These are phyloP conservation scores for Rubia tinctorum DNA, from an alignment of 305 asterid genomes.

Conservation along the genomic window DNA sequence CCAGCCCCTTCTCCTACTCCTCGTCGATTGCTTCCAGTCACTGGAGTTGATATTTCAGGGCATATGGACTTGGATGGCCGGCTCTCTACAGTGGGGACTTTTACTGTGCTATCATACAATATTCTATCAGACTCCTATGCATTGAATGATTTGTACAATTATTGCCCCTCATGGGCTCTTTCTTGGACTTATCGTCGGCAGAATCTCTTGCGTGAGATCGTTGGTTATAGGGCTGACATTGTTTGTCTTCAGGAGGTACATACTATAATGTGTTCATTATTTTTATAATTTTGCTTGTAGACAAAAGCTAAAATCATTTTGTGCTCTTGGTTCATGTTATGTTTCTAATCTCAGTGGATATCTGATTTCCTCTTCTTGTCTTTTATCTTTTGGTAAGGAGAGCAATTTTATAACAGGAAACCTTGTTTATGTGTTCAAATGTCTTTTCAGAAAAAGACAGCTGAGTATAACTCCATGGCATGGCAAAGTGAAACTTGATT, in stretches of 20 bases:
- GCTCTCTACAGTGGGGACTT: conserved; percentile 59
- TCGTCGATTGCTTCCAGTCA: conserved; percentile 41
- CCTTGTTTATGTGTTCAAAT: background rate
- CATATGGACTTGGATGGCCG: conserved; percentile 61
- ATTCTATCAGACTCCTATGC: conserved; percentile 76
- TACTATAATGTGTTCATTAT: background rate
- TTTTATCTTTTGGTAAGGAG: background rate
- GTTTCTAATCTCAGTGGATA: background rate
- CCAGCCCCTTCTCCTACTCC: conserved; percentile 99
- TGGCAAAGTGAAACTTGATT: background rate
- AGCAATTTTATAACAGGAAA: background rate
- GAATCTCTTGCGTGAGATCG: conserved; percentile 85
- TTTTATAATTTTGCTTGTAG: background rate
- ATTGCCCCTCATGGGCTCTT: conserved; percentile 99
- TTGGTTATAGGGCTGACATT: conserved; percentile 87
- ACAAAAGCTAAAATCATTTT: background rate
- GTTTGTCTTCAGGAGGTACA: conserved; percentile 99
- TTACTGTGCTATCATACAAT: conserved; percentile 95
- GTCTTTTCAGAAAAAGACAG: background rate
- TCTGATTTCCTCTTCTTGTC: background rate
- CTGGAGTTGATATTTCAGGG: conserved; percentile 64
- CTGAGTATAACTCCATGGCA: background rate
- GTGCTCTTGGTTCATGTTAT: background rate
- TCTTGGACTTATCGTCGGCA: conserved; percentile 98
- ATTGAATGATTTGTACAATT: conserved; percentile 63